These are phyloP conservation scores for Phytophthora pseudosyringae DNA, from an alignment of 352 stramenopile genomes.

Conservation along the genomic window DNA sequence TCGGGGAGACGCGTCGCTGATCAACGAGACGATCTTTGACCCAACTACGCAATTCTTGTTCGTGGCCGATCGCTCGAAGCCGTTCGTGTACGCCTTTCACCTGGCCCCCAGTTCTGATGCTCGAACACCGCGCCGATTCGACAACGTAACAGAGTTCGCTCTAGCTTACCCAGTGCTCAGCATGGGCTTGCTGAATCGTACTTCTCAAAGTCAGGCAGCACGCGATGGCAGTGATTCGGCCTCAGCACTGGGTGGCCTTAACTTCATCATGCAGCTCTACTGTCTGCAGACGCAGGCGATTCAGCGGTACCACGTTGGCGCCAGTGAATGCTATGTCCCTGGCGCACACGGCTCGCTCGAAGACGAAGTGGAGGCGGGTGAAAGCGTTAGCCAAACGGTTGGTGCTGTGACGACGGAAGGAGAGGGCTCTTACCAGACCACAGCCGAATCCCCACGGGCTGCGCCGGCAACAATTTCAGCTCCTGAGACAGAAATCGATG, in stretches of 20 bases:
- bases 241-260: conserved; percentile 30
- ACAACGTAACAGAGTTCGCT: conserved; percentile 86
- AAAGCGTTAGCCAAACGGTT: conserved; percentile 66
- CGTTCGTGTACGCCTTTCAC: conserved; percentile 76
- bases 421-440: conserved; percentile 70
- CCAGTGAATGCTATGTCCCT: conserved; percentile 67
- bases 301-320: conserved; percentile 79
- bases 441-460: conserved; percentile 70
- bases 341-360: conserved; percentile 42
- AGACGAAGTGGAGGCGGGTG: conserved; percentile 47
- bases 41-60: conserved; percentile 78
- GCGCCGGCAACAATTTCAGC: conserved; percentile 41
- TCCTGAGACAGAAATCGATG: conserved; percentile 74
- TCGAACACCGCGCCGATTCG: conserved; percentile 57
- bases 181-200: conserved; percentile 69
- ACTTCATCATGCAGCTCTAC: conserved; percentile 84
- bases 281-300: conserved; percentile 86
- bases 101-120: conserved; percentile 45
- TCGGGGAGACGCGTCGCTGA: conserved; percentile 34
- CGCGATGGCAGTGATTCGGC: conserved; percentile 40
- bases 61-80: conserved; percentile 69
- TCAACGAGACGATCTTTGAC: conserved; percentile 76
- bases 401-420: conserved; percentile 77
- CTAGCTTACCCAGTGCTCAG: conserved; percentile 81
- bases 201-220: conserved; percentile 40